Base-by-base conservation (phyloP, 2,329 filamentous ascomycete species). In the Septoria petroselini region DNA sequence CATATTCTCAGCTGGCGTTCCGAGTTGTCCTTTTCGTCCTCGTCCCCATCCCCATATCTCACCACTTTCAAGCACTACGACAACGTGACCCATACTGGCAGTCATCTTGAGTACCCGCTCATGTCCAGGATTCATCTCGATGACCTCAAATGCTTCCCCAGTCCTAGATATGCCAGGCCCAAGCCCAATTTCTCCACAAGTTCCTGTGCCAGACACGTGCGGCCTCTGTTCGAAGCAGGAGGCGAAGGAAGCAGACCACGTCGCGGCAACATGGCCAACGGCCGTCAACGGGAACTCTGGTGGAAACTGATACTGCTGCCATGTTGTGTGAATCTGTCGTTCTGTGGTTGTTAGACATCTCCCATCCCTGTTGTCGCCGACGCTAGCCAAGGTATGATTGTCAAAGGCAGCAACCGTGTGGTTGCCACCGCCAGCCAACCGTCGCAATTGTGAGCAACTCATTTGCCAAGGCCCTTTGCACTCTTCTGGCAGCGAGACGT, bases 11-110 rank as follows among this genome's bases (percentile, higher is more conserved):
- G 71, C 70, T 0, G 78, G 77, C 34, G 73, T 69, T 1, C 90
- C 91, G 1, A 95, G 71, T 66, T 98, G 91, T 0, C 88, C 88
- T 65, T 95, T 93, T 18, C 89, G 80, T 11, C 86, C 85, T 61
- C 83, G 88, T 0, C 93, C 93, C 91, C 91, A 97, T 2, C 89
- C 91, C 65, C 86, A 95, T 1, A 84, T 83, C 12, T 86, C 77
- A 0, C 91, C 91, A 64, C 86, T 85, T 35, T 78, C 79, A 3
- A 95, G 70, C 0, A 96, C 79, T 1, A 74, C 81, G 12, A 94
- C 79, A 0, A 83, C 82, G 65, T 98, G 93, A 17, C 82, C 82
- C 75, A 95, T 86, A 25, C 86, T 82, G 8, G 87, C 85, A 1
- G 84, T 74, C 19, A 96, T 65, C 50, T 85, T 79, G 1, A 80